Conservation (phyloP, 1,139 yeast genomes). For the Lodderomyces pseudojiufengensis region DNA sequence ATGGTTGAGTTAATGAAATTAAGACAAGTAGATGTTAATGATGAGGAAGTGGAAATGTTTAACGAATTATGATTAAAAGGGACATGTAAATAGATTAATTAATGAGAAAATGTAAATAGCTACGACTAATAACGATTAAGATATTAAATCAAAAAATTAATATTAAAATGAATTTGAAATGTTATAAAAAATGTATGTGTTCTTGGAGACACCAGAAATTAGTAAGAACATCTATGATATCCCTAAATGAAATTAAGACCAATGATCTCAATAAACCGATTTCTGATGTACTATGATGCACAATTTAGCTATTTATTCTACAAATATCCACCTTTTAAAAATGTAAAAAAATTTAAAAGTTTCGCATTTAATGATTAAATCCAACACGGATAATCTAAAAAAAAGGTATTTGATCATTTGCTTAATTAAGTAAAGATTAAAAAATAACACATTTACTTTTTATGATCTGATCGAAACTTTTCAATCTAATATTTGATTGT, state of each 20-base stretch:
- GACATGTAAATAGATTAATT: too few species aligned
- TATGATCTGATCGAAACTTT: constrained; percentile 19
- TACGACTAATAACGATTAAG: too few species aligned
- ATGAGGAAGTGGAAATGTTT: not conserved
- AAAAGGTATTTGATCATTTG: constrained; percentile 34
- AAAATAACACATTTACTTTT: too few species aligned
- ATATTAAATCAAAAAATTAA: not conserved
- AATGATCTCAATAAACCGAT: constrained; percentile 7
- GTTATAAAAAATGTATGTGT: constrained; percentile 33
- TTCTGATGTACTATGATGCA: constrained; percentile 53
- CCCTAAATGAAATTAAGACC: too few species aligned
- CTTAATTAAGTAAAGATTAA: constrained; percentile 4
- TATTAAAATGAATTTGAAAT: not conserved
- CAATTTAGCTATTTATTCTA: constrained; percentile 19
- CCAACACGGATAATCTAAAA: constrained; percentile 44
- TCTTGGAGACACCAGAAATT: constrained; percentile 53
- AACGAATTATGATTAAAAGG: too few species aligned
- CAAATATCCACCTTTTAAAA: constrained; percentile 10
- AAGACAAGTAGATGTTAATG: not conserved
- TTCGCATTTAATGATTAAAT: constrained; percentile 38
- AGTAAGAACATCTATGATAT: too few species aligned
- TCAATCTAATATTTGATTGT: constrained; percentile 8
- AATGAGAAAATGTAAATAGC: not conserved
- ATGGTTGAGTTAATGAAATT: too few species aligned
- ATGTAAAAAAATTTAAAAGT: too few species aligned